phyloP scores from a whole-genome alignment of 148 eudicot species.

The Arctostaphylos glauca region DNA sequence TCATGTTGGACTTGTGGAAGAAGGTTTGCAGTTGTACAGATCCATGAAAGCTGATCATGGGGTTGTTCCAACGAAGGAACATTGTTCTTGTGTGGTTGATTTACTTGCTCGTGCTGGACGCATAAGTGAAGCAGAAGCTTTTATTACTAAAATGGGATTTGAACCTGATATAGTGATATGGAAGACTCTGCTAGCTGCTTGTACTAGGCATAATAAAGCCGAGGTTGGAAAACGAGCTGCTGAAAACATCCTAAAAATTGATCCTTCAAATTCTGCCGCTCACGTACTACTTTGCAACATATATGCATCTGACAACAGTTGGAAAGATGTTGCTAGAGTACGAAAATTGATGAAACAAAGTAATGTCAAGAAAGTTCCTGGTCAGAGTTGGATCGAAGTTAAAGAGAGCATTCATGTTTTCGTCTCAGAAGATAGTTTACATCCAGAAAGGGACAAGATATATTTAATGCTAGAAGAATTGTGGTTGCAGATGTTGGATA shows the following conservation, averaged over 20 bases:
- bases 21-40: conserved; percentile 33
- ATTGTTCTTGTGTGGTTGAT: conserved; percentile 40
- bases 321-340: conserved; percentile 36
- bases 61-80: conserved; percentile 35
- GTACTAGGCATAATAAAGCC: conserved; percentile 25
- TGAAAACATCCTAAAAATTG: conserved; percentile 37
- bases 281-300: conserved; percentile 37
- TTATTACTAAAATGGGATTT: conserved; percentile 30
- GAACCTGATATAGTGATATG: conserved; percentile 44
- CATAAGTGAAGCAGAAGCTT: conserved; percentile 38
- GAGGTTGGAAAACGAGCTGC: conserved; percentile 42
- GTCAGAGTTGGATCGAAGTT: conserved; percentile 46
- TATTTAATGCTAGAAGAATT: conserved; percentile 23
- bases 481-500: conserved; percentile 33
- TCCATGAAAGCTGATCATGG: conserved; percentile 36
- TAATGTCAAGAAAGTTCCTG: conserved; percentile 38
- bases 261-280: conserved; percentile 42
- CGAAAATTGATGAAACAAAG: conserved; percentile 40
- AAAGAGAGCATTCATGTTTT: conserved; percentile 36
- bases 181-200: conserved; percentile 47
- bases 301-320: conserved; percentile 29
- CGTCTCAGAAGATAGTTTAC: conserved; percentile 31
- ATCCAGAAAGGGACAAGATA: conserved; percentile 31
- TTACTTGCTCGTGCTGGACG: conserved; percentile 44
- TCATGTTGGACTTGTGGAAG: conserved; percentile 40